Base-by-base conservation (phyloP, 2,329 filamentous ascomycete genomes). In the Beauveria pseudobassiana region DNA sequence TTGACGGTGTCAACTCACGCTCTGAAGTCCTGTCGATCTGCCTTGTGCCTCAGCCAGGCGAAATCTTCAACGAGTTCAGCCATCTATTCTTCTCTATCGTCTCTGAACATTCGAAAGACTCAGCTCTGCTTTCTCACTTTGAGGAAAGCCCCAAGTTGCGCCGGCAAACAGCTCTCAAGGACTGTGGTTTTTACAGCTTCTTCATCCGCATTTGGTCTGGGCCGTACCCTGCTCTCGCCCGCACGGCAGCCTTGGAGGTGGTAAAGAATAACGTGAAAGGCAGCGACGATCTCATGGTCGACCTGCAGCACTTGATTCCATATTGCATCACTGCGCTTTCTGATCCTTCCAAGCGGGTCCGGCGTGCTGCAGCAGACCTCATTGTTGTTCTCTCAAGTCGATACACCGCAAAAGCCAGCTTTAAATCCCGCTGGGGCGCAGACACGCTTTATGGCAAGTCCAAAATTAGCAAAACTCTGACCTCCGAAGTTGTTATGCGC, bases 221-320 rank as follows among this genome's bases (percentile, higher is more conserved):
- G 0, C 80, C 85, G 1, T 87, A 87, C 69, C 87, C 90, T 7
- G 84, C 85, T 2, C 76, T 89, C 51, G 87, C 86, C 3, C 85
- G 90, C 64, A 80, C 83, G 60, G 82, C 86, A 9, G 90, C 92
- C 12, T 74, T 96, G 54, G 84, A 87, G 46, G 80, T 85, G 69
- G 82, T 85, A 16, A 84, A 85, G 63, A 78, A 78, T 34, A 78
- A 80, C 28, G 72, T 91, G 20, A 82, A 83, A 59, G 73, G 75
- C 10, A 74, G 75, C 16, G 79, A 82, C 62, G 78, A 77, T 59
- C 72, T 70, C 24, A 76, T 77, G 22, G 70, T 83, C 8, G 89
- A 96, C 70, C 80, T 93, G 54, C 93, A 98, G 71, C 83, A 85
- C 12, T 72, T 97, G 20, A 71, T 96, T n/a, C 93, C 93, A 2